Base-by-base conservation (phyloP, 805 yeast genomes). In the Kodamaea sagamina region DNA sequence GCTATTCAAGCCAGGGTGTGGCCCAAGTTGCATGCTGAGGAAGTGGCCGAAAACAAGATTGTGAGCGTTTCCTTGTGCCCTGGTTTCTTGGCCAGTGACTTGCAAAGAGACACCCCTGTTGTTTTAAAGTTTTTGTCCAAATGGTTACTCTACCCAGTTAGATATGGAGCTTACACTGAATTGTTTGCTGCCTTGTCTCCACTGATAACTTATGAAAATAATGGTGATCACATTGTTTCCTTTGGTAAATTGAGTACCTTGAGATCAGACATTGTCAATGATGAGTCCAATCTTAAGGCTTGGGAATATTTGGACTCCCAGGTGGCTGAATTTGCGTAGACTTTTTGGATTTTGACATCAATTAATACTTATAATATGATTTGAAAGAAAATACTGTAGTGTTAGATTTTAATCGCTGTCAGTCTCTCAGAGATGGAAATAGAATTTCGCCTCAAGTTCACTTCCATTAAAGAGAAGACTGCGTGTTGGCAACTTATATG, bases 131-230 rank as follows among this genome's bases (percentile, higher is more conserved):
- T 15, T 7, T 16, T 41, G n/a, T 6, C n/a, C 8, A 11, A 11
- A 6, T 16, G 11, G 9, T 44, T 52, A 17, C 50, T 51, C 8
- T 47, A 59, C 18, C 28, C 55, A 36, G 52, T 63, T 4, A 48
- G 49, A 27, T 61, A 61, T 34, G 81, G 80, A 9, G 74, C 78
- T 1, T 63, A 67, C 43, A 53, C 78, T 9, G 77, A 68, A 47
- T 53, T 73, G n/a, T 72, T 55, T 47, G 77, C 71, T 3, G 72
- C 73, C 0, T 55, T 75, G 38, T 49, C 55, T 19, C 77, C 78
- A 4, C 55, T 60, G 6, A 46, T 74, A 12, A 62, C 66, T 1
- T 8, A 54, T 1, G 48, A 49, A 28, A 55, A 67, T 6, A 54
- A 61, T 27, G 72, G 73, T 2, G 58, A 53, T 22, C 57, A 71